Conservation (phyloP, 192 early-diverging fungal species). For the Rhizophagus prolifer region DNA sequence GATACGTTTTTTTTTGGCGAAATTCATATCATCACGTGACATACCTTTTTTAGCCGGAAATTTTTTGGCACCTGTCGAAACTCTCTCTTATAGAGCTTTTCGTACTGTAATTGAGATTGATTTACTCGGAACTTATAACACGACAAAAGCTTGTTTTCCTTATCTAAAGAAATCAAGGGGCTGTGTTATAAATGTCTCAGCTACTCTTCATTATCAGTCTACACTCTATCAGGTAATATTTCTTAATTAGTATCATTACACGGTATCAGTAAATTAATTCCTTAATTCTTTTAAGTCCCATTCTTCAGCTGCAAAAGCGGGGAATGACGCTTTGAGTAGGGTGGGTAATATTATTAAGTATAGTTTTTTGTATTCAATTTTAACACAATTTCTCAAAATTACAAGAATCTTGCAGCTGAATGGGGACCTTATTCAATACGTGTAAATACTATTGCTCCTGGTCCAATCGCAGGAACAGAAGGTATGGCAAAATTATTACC, state of each 20-base stretch:
- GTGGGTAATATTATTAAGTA: not conserved
- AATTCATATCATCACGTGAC: not conserved
- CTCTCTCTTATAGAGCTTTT: constrained; percentile 71
- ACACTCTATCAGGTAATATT: constrained; percentile 34
- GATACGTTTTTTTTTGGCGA: not conserved
- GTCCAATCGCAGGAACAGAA: constrained; percentile 51
- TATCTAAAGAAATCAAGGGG: constrained; percentile 68
- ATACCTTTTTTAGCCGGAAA: constrained; percentile 58
- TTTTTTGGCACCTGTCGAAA: constrained; percentile 65
- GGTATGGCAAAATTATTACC: constrained; percentile 42
- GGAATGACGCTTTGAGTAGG: constrained; percentile 53
- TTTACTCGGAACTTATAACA: constrained; percentile 74
- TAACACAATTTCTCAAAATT: constrained; percentile 27
- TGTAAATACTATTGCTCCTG: constrained; percentile 67
- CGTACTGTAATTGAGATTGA: constrained; percentile 66
- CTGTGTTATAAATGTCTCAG: constrained; percentile 66
- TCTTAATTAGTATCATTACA: not conserved
- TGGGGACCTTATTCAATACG: constrained; percentile 73
- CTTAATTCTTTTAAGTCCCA: constrained; percentile 44
- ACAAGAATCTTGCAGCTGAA: constrained; percentile 53
- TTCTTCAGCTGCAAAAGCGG: constrained; percentile 63
- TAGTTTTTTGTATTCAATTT: not conserved
- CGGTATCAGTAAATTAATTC: not conserved
- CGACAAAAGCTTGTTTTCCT: constrained; percentile 67
- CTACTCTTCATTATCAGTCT: constrained; percentile 63